These are phyloP conservation scores for Cordyceps cateniannulata DNA, from an alignment of 2,329 filamentous ascomycete genomes.

Conservation along the genomic window DNA sequence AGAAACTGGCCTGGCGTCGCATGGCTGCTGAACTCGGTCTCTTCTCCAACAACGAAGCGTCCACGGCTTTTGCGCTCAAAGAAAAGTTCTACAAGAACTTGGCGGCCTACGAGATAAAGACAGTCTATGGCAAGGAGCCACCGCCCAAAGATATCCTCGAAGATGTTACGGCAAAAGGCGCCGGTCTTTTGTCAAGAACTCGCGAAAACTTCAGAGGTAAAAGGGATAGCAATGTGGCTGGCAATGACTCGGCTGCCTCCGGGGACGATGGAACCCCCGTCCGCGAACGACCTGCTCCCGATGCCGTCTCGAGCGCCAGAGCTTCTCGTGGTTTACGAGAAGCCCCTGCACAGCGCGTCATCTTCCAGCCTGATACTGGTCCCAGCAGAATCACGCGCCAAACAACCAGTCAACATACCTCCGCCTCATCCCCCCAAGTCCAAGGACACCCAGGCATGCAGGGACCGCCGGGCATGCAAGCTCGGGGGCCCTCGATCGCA, in stretches of 20 bases:
- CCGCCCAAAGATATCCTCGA: slow-evolving; percentile 86
- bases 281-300: slow-evolving; percentile 45
- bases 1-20: slow-evolving; percentile 81
- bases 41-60: slow-evolving; percentile 66
- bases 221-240: slow-evolving; percentile 42
- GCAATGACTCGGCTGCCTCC: slow-evolving; percentile 51
- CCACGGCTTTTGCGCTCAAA: slow-evolving; percentile 82
- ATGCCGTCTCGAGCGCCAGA: slow-evolving; percentile 48
- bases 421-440: slow-evolving; percentile 20
- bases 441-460: slow-evolving; percentile 28
- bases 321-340: slow-evolving; percentile 65
- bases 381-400: slow-evolving; percentile 59
- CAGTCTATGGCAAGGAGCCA: slow-evolving; percentile 70
- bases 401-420: slow-evolving; percentile 37
- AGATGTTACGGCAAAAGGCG: slow-evolving; percentile 79
- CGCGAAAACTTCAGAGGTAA: slow-evolving; percentile 63
- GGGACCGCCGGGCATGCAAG: slow-evolving; percentile 24
- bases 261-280: slow-evolving; percentile 54
- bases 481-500: slow-evolving; percentile 36
- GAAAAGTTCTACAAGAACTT: slow-evolving; percentile 86
- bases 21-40: slow-evolving; percentile 72
- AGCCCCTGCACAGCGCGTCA: slow-evolving; percentile 75
- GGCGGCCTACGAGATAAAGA: slow-evolving; percentile 78
- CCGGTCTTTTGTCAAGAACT: slow-evolving; percentile 70
- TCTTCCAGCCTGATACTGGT: slow-evolving; percentile 76